Evolutionary conservation across 495 filamentous ascomycete species (phyloP).

Genomic region (Mycothermus thermophilus): DNA sequence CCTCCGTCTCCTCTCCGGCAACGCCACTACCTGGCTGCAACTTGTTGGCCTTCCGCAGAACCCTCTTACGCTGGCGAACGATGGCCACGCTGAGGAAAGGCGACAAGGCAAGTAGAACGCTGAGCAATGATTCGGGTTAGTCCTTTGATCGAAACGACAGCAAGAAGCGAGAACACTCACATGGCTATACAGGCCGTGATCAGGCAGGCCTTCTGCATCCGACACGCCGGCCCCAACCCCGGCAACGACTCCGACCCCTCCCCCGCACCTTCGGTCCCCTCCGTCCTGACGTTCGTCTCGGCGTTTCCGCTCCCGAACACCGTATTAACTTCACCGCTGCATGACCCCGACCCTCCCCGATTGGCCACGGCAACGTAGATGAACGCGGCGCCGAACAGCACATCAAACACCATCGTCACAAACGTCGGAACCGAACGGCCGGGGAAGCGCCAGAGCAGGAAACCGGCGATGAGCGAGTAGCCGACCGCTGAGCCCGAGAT

Average conservation of each 20-base stretch:
- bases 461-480: constrained; percentile 54
- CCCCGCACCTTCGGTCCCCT: constrained; percentile 10
- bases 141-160: neutral
- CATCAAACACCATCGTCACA: constrained; percentile 52
- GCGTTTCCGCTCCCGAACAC: constrained; percentile 49
- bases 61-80: constrained; percentile 55
- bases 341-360: constrained; percentile 46
- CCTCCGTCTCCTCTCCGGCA: too few species aligned
- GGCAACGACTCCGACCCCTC: constrained; percentile 29
- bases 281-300: constrained; percentile 20
- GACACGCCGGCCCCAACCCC: constrained; percentile 46
- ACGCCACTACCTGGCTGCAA: neutral
- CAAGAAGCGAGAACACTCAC: constrained; percentile 38
- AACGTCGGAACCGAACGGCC: constrained; percentile 52
- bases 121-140: constrained; percentile 12
- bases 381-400: constrained; percentile 43
- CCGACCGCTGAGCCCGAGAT: constrained; percentile 59
- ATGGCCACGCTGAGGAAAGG: constrained; percentile 49
- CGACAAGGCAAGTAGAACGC: constrained; percentile 54
- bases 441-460: constrained; percentile 67
- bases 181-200: constrained; percentile 64
- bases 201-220: constrained; percentile 56
- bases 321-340: constrained; percentile 49
- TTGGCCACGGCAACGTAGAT: constrained; percentile 49
- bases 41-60: too few species aligned